Evolutionary conservation across 1,284 basidiomycete species (phyloP).

Genomic region (Afroboletus lepidellus): DNA sequence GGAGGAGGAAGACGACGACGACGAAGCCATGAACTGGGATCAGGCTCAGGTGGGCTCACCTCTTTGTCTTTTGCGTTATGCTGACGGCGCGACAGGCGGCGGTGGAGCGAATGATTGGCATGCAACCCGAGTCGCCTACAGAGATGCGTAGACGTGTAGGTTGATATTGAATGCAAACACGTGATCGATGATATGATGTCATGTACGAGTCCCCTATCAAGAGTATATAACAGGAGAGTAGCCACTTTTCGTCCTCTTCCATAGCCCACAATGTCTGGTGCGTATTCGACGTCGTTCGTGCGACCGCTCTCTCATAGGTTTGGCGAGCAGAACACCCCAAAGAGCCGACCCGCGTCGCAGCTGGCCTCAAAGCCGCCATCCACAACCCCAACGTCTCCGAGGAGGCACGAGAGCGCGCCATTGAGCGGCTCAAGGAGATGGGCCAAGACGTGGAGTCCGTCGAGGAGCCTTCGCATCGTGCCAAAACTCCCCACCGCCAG

Average conservation of each 20-base stretch:
- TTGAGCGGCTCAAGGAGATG: slow-evolving; percentile 43
- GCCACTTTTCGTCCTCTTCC: background rate
- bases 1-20: slow-evolving; percentile 35
- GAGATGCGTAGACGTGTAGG: slow-evolving; percentile 28
- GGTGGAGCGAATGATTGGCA: slow-evolving; percentile 65
- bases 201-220: slow-evolving; percentile 14
- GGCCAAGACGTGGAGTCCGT: slow-evolving; percentile 23
- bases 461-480: slow-evolving; percentile 1
- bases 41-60: slow-evolving; percentile 51
- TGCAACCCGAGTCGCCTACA: slow-evolving; percentile 38
- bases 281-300: background rate
- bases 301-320: background rate
- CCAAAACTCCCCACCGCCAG: background rate
- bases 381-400: slow-evolving; percentile 53
- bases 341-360: slow-evolving; percentile 43
- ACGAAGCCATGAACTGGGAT: slow-evolving; percentile 64
- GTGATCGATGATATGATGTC: background rate
- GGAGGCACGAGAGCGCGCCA: slow-evolving; percentile 49
- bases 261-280: slow-evolving; percentile 24
- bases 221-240: slow-evolving; percentile 1
- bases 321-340: slow-evolving; percentile 29
- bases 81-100: slow-evolving; percentile 40
- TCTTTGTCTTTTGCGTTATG: background rate
- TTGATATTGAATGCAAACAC: slow-evolving; percentile 1
- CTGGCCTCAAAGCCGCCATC: slow-evolving; percentile 55